Percentiles rank a stretch among this genome's conserved stretches.
Evolutionary conservation across 306 rosid species (phyloP).

Genomic region (Citrullus colocynthis): DNA sequence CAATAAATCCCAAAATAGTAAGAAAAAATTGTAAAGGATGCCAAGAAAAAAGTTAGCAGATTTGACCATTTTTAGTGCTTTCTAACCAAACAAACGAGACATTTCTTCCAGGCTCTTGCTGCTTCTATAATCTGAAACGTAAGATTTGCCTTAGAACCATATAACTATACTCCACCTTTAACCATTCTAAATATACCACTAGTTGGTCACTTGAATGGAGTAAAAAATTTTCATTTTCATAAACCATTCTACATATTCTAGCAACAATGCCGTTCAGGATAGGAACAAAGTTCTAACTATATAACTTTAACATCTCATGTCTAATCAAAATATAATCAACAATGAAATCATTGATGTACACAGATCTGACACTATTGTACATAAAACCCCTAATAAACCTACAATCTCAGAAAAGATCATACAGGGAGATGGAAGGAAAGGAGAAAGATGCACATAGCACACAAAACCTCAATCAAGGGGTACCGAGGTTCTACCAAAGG

Average conservation of each 20-base stretch:
- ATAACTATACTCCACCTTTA: not conserved
- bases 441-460: not conserved
- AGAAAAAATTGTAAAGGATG: not conserved
- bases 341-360: not conserved
- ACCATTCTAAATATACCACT: not conserved
- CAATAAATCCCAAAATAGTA: not conserved
- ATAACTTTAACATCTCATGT: not conserved
- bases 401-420: not conserved
- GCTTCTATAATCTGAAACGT: not conserved
- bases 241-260: constrained; percentile 3
- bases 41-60: not conserved
- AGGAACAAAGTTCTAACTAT: not conserved
- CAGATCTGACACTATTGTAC: not conserved
- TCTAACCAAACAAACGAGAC: not conserved
- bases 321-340: not conserved
- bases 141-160: not conserved
- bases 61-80: not conserved
- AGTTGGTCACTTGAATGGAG: not conserved
- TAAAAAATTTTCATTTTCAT: not conserved
- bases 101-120: not conserved
- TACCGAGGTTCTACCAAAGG: not conserved
- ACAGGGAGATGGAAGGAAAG: not conserved
- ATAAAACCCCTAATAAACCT: constrained; percentile 7
- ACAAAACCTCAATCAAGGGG: not conserved
- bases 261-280: not conserved